Evolutionary conservation across 2,329 filamentous ascomycete species (phyloP).

Genomic region (Fusarium goolgardi): DNA sequence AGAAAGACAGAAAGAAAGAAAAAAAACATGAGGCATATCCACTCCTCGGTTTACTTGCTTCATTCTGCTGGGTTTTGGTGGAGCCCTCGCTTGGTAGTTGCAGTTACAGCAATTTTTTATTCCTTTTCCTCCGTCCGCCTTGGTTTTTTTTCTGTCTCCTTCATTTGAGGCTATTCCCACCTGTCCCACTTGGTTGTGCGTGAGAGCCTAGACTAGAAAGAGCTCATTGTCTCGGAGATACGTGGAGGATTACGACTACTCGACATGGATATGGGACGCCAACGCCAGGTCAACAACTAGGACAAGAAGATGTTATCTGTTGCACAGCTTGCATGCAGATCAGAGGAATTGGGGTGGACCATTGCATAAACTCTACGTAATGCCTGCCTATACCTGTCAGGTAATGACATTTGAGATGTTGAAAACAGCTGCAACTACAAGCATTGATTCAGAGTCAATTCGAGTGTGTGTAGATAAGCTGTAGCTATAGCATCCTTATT

Average conservation of each 20-base stretch:
- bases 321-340: slow-evolving; percentile 3
- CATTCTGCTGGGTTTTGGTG: slow-evolving; percentile 17
- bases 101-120: slow-evolving; percentile 2
- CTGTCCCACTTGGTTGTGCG: slow-evolving; percentile 13
- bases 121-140: not conserved
- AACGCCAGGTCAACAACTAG: not conserved
- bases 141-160: slow-evolving; percentile 1
- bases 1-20: not conserved
- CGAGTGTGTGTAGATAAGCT: not conserved
- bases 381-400: slow-evolving; percentile 8
- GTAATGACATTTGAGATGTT: slow-evolving; percentile 6
- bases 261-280: slow-evolving; percentile 8
- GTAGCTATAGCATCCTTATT: slow-evolving; percentile 11
- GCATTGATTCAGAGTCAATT: slow-evolving; percentile 19
- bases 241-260: slow-evolving; percentile 19
- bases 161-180: slow-evolving; percentile 33
- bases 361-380: slow-evolving; percentile 23
- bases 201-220: not conserved
- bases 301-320: slow-evolving; percentile 4
- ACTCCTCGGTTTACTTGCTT: slow-evolving; percentile 35
- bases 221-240: slow-evolving; percentile 11
- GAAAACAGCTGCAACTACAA: not conserved
- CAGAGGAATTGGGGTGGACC: not conserved
- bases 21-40: slow-evolving; percentile 10
- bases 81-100: slow-evolving; percentile 10